These are phyloP conservation scores for Letharia lupina DNA, from an alignment of 495 filamentous ascomycete species.

Conservation along the genomic window DNA sequence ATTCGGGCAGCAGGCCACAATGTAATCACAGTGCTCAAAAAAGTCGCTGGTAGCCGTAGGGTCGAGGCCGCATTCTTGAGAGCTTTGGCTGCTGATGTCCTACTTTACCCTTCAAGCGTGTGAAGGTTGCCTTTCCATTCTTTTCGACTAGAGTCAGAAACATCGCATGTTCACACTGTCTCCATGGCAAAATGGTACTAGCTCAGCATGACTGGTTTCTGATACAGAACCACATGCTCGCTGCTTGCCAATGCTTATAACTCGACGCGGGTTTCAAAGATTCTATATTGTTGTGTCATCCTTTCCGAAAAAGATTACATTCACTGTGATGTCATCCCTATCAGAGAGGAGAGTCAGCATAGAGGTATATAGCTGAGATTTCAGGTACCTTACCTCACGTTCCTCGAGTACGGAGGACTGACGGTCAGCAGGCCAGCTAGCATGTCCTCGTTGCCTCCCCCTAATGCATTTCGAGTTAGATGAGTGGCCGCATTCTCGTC, in stretches of 20 bases:
- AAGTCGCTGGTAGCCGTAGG: background rate
- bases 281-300: conserved; percentile 12
- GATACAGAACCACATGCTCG: background rate
- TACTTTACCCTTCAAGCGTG: background rate
- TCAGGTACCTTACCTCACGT: conserved; percentile 9
- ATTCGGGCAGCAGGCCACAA: background rate
- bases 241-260: background rate
- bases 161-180: background rate
- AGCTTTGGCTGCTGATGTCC: background rate
- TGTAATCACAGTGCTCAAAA: background rate
- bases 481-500: conserved; percentile 58
- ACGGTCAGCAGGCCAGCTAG: conserved; percentile 45
- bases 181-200: background rate
- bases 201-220: background rate
- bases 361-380: background rate
- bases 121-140: background rate
- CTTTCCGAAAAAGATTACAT: conserved; percentile 53
- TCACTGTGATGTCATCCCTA: conserved; percentile 54
- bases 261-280: background rate
- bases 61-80: background rate
- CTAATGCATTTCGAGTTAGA: conserved; percentile 53
- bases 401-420: conserved; percentile 34
- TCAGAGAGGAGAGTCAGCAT: background rate
- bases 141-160: background rate
- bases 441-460: conserved; percentile 50